A percentile compares a stretch with the other conserved stretches of the same genome.
These are phyloP conservation scores for Angophora floribunda DNA, from an alignment of 345 rosid species.

Conservation along the genomic window DNA sequence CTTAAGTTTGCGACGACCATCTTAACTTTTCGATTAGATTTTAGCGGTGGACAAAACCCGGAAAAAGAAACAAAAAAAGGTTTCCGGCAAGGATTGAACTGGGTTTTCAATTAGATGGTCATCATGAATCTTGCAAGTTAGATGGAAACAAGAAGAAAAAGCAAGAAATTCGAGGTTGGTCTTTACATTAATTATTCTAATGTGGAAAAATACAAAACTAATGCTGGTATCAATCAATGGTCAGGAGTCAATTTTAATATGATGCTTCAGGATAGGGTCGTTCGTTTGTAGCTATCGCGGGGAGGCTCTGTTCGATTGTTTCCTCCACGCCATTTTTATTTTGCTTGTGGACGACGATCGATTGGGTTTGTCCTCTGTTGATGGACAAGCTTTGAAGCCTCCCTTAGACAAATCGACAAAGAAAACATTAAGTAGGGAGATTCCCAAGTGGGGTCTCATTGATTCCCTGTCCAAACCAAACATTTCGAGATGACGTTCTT, in stretches of 20 bases:
- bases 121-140: neutral
- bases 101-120: neutral
- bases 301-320: neutral
- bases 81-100: neutral
- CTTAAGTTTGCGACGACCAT: neutral
- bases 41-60: neutral
- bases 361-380: neutral
- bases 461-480: neutral
- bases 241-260: neutral
- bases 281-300: neutral
- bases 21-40: neutral
- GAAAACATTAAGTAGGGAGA: neutral
- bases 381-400: neutral
- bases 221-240: neutral
- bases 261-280: neutral
- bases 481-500: neutral
- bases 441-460: neutral
- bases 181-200: neutral
- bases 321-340: neutral
- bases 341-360: neutral
- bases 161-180: neutral
- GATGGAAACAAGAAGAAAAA: neutral
- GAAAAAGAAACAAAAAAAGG: neutral
- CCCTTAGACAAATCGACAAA: neutral
- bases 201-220: neutral